A percentile compares a stretch with the other conserved stretches of the same genome.
These are phyloP conservation scores for Alloascoidea hylecoeti DNA, from an alignment of 805 yeast species.

Conservation along the genomic window DNA sequence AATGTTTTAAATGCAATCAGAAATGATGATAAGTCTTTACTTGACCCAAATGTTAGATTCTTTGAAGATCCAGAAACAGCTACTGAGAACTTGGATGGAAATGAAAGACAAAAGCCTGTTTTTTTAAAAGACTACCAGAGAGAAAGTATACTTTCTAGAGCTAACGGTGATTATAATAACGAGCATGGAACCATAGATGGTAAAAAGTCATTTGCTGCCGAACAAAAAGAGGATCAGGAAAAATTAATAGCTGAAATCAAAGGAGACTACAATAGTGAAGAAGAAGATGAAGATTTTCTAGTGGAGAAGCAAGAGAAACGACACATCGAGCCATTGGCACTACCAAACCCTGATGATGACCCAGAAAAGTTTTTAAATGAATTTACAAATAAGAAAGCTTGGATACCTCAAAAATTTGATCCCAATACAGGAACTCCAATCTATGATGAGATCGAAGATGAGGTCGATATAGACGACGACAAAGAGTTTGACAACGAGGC, in stretches of 20 bases:
- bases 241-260: constrained; percentile 62
- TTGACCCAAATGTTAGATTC: constrained; percentile 59
- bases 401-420: constrained; percentile 71
- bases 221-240: constrained; percentile 61
- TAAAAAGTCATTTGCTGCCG: constrained; percentile 58
- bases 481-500: constrained; percentile 88
- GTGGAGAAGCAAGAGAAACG: constrained; percentile 36
- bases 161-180: constrained; percentile 37
- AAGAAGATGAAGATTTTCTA: constrained; percentile 31
- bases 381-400: constrained; percentile 66
- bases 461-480: constrained; percentile 46
- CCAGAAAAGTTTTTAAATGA: constrained; percentile 60
- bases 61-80: constrained; percentile 48
- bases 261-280: constrained; percentile 28
- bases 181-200: constrained; percentile 29
- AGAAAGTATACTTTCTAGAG: constrained; percentile 61
- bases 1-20: constrained; percentile 60
- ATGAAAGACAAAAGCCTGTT: constrained; percentile 51
- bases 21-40: constrained; percentile 47
- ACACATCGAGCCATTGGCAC: constrained; percentile 17
- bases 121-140: constrained; percentile 90
- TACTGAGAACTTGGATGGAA: constrained; percentile 11
- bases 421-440: constrained; percentile 31
- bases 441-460: constrained; percentile 21
- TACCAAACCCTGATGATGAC: constrained; percentile 58